A percentile compares a stretch with the other conserved stretches of the same genome.
phyloP scores from a whole-genome alignment of 176 grass and related monocot species.

The Dendrocalamus sinicus region DNA sequence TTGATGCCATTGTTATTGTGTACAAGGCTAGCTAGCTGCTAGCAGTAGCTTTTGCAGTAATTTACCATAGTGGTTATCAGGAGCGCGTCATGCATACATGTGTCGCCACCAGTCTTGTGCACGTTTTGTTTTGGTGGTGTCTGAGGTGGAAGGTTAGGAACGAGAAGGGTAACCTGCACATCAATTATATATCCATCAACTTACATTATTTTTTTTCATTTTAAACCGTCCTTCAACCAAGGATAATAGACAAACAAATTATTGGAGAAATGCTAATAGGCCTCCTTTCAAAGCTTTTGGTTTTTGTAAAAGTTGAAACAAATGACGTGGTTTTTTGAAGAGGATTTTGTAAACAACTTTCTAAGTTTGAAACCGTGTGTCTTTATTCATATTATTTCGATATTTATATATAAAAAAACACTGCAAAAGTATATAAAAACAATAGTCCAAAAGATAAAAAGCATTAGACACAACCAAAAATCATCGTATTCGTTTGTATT shows the following conservation, averaged over 20 bases:
- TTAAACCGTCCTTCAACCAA: not conserved
- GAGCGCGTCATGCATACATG: not conserved
- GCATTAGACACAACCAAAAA: too few species aligned
- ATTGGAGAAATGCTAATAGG: not conserved
- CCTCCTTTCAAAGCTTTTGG: not conserved
- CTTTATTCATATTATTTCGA: too few species aligned
- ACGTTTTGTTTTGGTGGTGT: not conserved
- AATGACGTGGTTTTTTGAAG: accelerated
- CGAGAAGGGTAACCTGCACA: not conserved
- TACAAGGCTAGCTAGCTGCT: not conserved
- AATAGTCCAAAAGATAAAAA: too few species aligned
- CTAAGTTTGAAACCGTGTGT: too few species aligned
- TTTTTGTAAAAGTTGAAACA: too few species aligned
- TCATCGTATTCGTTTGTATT: too few species aligned
- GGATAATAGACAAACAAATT: not conserved
- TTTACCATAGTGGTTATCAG: not conserved
- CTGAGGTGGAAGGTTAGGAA: not conserved
- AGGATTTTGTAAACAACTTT: too few species aligned
- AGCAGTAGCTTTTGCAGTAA: not conserved
- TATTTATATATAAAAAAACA: too few species aligned
- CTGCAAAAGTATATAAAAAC: too few species aligned
- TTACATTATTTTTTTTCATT: too few species aligned
- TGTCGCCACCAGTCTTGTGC: not conserved
- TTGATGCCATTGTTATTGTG: not conserved
- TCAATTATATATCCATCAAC: not conserved